Evolutionary conservation across 2,329 filamentous ascomycete genomes (phyloP).

Genomic region (Ascosphaera apis): DNA sequence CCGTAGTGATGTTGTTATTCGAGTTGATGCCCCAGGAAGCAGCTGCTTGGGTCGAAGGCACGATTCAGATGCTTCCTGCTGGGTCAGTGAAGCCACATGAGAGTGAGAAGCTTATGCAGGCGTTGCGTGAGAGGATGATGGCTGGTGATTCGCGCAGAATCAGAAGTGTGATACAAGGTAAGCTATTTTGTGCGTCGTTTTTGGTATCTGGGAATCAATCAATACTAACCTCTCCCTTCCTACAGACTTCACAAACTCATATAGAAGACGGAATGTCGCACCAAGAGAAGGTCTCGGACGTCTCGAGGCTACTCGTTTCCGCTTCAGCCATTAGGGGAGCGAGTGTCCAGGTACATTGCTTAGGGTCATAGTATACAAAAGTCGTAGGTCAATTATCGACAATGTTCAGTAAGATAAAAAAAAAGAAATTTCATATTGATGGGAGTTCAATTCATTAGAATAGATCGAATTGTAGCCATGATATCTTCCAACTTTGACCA

Average conservation of each 20-base stretch:
- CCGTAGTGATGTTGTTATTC: conserved; percentile 74
- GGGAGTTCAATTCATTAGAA: too few species aligned
- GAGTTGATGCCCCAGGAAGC: conserved; percentile 64
- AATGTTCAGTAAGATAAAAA: too few species aligned
- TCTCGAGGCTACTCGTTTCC: conserved; percentile 68
- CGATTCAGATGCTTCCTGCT: conserved; percentile 58
- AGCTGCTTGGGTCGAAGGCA: conserved; percentile 59
- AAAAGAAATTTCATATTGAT: too few species aligned
- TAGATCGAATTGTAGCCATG: too few species aligned
- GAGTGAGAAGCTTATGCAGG: conserved; percentile 54
- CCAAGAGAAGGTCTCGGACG: conserved; percentile 75
- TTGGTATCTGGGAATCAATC: not conserved
- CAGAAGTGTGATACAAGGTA: conserved; percentile 51
- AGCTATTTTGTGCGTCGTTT: too few species aligned
- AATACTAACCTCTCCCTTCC: not conserved
- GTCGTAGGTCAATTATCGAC: too few species aligned
- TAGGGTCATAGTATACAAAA: too few species aligned
- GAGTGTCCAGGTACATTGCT: too few species aligned
- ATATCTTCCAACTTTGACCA: too few species aligned
- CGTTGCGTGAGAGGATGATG: conserved; percentile 56
- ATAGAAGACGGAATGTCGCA: conserved; percentile 83
- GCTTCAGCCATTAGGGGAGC: conserved; percentile 38
- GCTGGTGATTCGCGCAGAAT: conserved; percentile 54
- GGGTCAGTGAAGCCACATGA: conserved; percentile 64
- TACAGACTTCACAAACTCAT: conserved; percentile 77